Evolutionary conservation across 495 filamentous ascomycete species (phyloP).

Genomic region (Trichoderma parareesei): DNA sequence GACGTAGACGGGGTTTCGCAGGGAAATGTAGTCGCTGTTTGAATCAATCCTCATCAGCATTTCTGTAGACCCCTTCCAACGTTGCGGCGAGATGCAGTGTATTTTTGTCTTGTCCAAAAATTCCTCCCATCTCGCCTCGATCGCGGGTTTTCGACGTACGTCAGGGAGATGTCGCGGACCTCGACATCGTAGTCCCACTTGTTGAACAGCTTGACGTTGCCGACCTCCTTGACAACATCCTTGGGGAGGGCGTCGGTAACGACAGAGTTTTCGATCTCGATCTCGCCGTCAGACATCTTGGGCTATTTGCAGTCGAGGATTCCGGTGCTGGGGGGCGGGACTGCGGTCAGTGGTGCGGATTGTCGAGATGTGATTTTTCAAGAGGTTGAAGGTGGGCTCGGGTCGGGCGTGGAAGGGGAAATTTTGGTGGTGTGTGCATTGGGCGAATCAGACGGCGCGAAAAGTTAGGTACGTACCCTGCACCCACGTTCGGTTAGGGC

Average conservation of each 20-base stretch:
- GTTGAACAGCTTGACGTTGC: constrained; percentile 93
- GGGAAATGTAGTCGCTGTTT: constrained; percentile 96
- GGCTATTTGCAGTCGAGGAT: constrained; percentile 21
- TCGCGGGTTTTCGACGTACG: constrained; percentile 57
- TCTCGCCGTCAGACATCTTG: constrained; percentile 93
- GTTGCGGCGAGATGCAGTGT: background rate
- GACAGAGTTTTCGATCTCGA: constrained; percentile 74
- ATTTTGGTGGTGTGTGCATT: constrained; percentile 12
- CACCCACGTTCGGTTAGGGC: constrained; percentile 11
- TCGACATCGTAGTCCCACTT: constrained; percentile 91
- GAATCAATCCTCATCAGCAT: constrained; percentile 38
- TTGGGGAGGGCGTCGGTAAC: constrained; percentile 83
- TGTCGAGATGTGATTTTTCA: constrained; percentile 13
- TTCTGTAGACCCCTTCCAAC: constrained; percentile 12
- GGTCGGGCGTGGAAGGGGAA: constrained; percentile 10
- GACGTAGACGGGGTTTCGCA: constrained; percentile 95
- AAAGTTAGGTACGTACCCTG: constrained; percentile 13
- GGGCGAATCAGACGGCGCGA: constrained; percentile 14
- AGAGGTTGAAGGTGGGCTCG: constrained; percentile 10
- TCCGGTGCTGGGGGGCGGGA: constrained; percentile 12
- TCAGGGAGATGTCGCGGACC: constrained; percentile 98
- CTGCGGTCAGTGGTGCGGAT: constrained; percentile 12
- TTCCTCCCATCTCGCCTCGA: constrained; percentile 8
- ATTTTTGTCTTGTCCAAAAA: constrained; percentile 9
- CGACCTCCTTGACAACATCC: constrained; percentile 84